phyloP scores from a whole-genome alignment of 2,329 filamentous ascomycete species.

The Verticillium nonalfalfae region DNA sequence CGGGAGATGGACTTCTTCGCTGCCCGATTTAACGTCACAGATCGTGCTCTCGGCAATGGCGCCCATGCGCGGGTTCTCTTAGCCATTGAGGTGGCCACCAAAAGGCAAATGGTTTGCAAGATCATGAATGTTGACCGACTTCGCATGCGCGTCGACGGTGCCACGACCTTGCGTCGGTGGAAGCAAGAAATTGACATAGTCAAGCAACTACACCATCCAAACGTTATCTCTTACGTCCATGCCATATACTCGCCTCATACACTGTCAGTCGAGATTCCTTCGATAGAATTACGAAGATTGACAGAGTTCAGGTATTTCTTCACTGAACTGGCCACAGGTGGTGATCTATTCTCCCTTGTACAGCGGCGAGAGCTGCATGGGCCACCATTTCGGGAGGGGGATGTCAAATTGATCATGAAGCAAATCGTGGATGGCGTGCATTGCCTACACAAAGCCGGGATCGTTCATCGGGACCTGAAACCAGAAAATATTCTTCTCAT shows the following conservation, averaged over 20 bases:
- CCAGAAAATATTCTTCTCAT: slow-evolving; percentile 47
- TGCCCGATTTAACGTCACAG: slow-evolving; percentile 24
- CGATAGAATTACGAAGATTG: not conserved
- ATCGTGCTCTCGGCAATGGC: slow-evolving; percentile 28
- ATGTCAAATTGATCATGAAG: slow-evolving; percentile 36
- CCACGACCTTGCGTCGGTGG: slow-evolving; percentile 23
- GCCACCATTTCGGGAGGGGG: slow-evolving; percentile 27
- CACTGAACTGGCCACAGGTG: slow-evolving; percentile 49
- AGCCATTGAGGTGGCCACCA: slow-evolving; percentile 38
- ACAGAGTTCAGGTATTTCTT: slow-evolving; percentile 40
- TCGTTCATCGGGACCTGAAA: slow-evolving; percentile 49
- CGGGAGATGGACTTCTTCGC: slow-evolving; percentile 27
- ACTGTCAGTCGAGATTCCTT: slow-evolving; percentile 27
- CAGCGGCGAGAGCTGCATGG: slow-evolving; percentile 19
- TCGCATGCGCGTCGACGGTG: not conserved
- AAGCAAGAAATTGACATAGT: slow-evolving; percentile 47
- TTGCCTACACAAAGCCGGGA: slow-evolving; percentile 42
- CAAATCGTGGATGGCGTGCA: slow-evolving; percentile 39
- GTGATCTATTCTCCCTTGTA: slow-evolving; percentile 45
- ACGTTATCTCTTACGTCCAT: slow-evolving; percentile 45
- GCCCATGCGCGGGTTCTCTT: slow-evolving; percentile 29
- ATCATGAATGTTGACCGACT: slow-evolving; percentile 43
- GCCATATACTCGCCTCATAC: slow-evolving; percentile 41
- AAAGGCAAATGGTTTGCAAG: slow-evolving; percentile 64
- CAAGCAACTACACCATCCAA: slow-evolving; percentile 47